Evolutionary conservation across 2,329 filamentous ascomycete genomes (phyloP).

Genomic region (Coniochaeta sp.): DNA sequence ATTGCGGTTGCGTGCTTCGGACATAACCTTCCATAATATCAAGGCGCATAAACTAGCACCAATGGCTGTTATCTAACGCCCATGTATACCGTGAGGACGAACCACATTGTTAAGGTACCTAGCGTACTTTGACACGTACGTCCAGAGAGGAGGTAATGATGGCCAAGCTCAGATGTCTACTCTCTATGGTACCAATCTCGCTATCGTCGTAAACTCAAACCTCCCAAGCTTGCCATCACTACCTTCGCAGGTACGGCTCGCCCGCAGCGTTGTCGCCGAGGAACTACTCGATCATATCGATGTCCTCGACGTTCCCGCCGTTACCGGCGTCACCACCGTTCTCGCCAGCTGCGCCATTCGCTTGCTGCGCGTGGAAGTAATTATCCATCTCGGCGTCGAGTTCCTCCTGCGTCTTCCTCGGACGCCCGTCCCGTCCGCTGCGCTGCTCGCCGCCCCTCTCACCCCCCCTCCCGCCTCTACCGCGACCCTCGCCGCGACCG

Average conservation of each 20-base stretch:
- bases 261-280: background rate
- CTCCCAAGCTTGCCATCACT: background rate
- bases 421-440: constrained; percentile 46
- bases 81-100: no score
- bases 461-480: constrained; percentile 27
- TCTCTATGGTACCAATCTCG: background rate
- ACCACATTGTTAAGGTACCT: no score
- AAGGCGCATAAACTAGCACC: background rate
- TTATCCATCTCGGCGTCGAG: constrained; percentile 96
- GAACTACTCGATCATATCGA: constrained; percentile 63
- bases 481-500: constrained; percentile 18
- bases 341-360: constrained; percentile 16
- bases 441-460: constrained; percentile 32
- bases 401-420: constrained; percentile 84
- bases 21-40: background rate
- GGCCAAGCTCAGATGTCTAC: background rate
- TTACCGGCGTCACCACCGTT: constrained; percentile 19
- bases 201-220: background rate
- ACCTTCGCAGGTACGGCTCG: background rate
- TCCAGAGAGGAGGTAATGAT: no score
- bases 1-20: background rate
- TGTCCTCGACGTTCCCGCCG: constrained; percentile 29
- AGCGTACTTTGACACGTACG: background rate
- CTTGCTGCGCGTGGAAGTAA: constrained; percentile 56
- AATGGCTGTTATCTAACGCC: background rate